Evolutionary conservation across 495 filamentous ascomycete species (phyloP), one percentile per base, ranked within the genome.

Genomic region (Podospora tetraspora): DNA sequence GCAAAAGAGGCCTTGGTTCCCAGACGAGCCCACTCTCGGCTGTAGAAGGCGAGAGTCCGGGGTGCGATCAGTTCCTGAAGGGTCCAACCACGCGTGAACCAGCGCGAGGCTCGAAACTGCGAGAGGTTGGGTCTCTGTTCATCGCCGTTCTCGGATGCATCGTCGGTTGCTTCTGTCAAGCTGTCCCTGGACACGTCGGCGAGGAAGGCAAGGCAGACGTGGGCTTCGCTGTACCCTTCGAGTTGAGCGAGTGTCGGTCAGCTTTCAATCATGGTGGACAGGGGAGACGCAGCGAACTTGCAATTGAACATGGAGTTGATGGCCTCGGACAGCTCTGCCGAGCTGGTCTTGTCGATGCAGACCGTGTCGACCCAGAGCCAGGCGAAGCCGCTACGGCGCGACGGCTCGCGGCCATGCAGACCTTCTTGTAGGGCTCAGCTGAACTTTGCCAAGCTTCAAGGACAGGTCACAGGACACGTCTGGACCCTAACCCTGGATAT

Each of bases 21-120:
- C 27, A 77, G 70, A 11, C 58, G 16, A 13, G 30, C 29, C 73
- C 73, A 75, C 29, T 64, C 59, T 9, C 29, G n/a, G 24, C 65
- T 70, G 29, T 69, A 76, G 57, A 75, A 75, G 24, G 73, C 52
- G 9, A 76, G 59, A 10, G 69, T 61, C 1, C 21, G 13, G 6
- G 74, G 69, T 21, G 74, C 73, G 62, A 75, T 66, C n/a, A 79
- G 70, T 57, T 78, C 80, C 22, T 82, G 79, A 3, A 81, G 66
- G 10, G 79, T 80, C 80, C 80, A 81, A 0, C 78, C 79, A 7
- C 79, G 62, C 3, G 67, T 76, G 29, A 79, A 79, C 78, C 80
- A 82, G 19, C 70, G 66, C 61, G 73, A 76, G 19, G 19, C 37
- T 4, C 65, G 29, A 24, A 71, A 68, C 29, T 57, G 27, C 37